Conservation (phyloP, 2,329 filamentous ascomycete genomes). For the Coniochaeta prunicola region DNA sequence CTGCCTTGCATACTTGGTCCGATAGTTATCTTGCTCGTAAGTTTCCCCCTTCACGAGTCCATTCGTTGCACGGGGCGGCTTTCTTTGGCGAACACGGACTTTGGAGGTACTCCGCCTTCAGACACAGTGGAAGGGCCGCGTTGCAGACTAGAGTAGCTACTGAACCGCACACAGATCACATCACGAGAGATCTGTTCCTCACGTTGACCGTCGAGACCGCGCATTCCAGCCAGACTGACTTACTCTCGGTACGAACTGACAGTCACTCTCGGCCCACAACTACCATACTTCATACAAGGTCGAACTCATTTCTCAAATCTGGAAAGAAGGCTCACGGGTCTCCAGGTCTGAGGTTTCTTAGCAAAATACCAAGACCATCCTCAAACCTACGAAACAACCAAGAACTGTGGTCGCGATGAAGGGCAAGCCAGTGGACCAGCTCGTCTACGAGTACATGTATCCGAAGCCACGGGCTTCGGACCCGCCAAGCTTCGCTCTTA, state of each 20-base stretch:
- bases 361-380: not conserved
- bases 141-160: not conserved
- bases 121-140: not conserved
- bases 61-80: not conserved
- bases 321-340: no score
- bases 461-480: conserved; percentile 60
- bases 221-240: not conserved
- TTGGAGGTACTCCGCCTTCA: no score
- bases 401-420: conserved; percentile 50
- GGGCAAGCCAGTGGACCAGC: conserved; percentile 60
- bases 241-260: not conserved
- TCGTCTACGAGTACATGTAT: conserved; percentile 70
- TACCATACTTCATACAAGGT: not conserved
- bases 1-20: not conserved
- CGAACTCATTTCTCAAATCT: no score
- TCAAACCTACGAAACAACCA: not conserved
- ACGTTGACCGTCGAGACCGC: not conserved
- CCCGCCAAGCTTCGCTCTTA: conserved; percentile 62
- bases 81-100: not conserved
- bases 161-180: not conserved
- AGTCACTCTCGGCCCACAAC: not conserved
- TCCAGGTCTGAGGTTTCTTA: not conserved
- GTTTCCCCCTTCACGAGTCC: not conserved
- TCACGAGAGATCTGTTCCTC: not conserved
- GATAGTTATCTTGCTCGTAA: not conserved